phyloP scores from a whole-genome alignment of 129 eudicot species.

The Ambrosia artemisiifolia region DNA sequence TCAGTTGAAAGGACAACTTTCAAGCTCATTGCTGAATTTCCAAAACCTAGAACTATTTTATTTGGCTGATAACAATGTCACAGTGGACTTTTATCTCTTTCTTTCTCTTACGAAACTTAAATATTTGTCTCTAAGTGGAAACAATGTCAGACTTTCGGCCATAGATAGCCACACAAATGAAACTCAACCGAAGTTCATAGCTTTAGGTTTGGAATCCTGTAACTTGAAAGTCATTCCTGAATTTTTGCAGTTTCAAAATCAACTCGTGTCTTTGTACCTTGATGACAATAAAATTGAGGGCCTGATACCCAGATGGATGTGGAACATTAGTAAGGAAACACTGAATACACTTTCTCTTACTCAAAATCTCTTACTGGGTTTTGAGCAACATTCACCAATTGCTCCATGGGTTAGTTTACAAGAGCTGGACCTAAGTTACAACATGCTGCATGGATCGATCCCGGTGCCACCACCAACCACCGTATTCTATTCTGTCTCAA shows the following conservation, averaged over 20 bases:
- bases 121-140: background rate
- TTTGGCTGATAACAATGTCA: conserved; percentile 8
- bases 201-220: conserved; percentile 4
- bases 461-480: conserved; percentile 5
- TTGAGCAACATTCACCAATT: conserved; percentile 12
- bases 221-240: conserved; percentile 22
- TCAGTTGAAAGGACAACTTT: conserved; percentile 22
- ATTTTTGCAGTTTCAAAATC: conserved; percentile 19
- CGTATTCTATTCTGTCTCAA: background rate
- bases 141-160: conserved; percentile 8
- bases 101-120: conserved; percentile 14
- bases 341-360: background rate
- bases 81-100: conserved; percentile 15
- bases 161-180: background rate
- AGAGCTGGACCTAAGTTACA: conserved; percentile 4
- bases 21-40: conserved; percentile 27
- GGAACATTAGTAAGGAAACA: conserved; percentile 8
- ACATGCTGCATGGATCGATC: conserved; percentile 6
- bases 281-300: conserved; percentile 13
- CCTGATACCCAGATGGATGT: conserved; percentile 21
- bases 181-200: background rate
- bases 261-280: background rate
- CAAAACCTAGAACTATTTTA: background rate
- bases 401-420: conserved; percentile 22
- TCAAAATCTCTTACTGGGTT: background rate